These are phyloP conservation scores for Phytophthora pluvialis DNA, from an alignment of 352 stramenopile species.

Conservation along the genomic window DNA sequence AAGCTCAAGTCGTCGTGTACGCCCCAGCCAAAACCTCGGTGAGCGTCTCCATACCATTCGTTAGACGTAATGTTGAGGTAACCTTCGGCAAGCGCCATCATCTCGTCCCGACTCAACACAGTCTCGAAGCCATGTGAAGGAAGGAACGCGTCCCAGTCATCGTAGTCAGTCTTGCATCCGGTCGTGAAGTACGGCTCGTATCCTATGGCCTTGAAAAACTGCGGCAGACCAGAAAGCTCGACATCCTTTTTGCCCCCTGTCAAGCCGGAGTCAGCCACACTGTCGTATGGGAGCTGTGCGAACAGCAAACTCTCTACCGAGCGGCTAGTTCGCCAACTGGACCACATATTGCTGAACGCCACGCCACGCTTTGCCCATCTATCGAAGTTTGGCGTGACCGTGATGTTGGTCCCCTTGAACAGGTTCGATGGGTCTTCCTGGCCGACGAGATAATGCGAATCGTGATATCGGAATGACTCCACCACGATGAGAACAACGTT, in stretches of 20 bases:
- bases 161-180: conserved; percentile 50
- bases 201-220: conserved; percentile 57
- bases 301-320: conserved; percentile 65
- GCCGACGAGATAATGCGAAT: conserved; percentile 57
- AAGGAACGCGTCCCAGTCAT: conserved; percentile 58
- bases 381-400: conserved; percentile 57
- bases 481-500: conserved; percentile 62
- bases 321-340: conserved; percentile 62
- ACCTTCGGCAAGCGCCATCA: conserved; percentile 44
- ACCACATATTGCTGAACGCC: conserved; percentile 66
- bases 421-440: conserved; percentile 50
- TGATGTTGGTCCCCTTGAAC: conserved; percentile 36
- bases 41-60: conserved; percentile 37
- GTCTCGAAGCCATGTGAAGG: conserved; percentile 58
- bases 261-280: conserved; percentile 43
- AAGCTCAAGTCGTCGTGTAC: conserved; percentile 65
- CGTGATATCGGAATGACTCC: conserved; percentile 61
- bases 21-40: conserved; percentile 39
- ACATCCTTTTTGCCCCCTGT: conserved; percentile 34
- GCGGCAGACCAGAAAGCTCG: conserved; percentile 47
- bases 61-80: conserved; percentile 39
- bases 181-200: conserved; percentile 61
- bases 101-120: conserved; percentile 46
- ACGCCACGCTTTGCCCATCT: conserved; percentile 53
- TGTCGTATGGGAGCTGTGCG: conserved; percentile 56